These are phyloP conservation scores for Epichloe aotearoae DNA, from an alignment of 2,329 filamentous ascomycete species.

Conservation along the genomic window DNA sequence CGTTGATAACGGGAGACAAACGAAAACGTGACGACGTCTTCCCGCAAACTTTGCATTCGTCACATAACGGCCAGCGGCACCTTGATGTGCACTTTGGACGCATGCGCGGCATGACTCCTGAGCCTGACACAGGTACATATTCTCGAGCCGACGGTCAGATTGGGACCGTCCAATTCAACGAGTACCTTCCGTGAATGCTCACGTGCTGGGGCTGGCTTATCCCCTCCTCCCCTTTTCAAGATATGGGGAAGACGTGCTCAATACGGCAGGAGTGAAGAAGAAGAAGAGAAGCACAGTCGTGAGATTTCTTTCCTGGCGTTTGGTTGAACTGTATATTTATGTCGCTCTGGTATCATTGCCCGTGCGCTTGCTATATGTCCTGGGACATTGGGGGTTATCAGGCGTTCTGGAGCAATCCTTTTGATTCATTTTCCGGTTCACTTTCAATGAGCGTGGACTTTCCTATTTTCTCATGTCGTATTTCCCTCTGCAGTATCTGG, in stretches of 20 bases:
- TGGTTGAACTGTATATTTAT: background rate
- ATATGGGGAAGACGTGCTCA: too few relatives aligned
- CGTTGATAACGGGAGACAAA: slow-evolving; percentile 20
- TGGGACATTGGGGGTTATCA: background rate
- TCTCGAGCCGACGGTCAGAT: slow-evolving; percentile 22
- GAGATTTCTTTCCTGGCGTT: background rate
- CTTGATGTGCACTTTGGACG: slow-evolving; percentile 19
- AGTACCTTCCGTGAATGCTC: slow-evolving; percentile 10
- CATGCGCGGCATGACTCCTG: slow-evolving; percentile 13
- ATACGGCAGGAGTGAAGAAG: too few relatives aligned
- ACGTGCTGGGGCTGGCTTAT: background rate
- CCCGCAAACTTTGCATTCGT: slow-evolving; percentile 16
- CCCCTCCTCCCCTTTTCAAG: background rate
- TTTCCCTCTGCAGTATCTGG: background rate
- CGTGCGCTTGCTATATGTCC: background rate
- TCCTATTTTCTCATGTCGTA: background rate
- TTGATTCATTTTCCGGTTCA: background rate
- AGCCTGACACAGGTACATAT: slow-evolving; percentile 20
- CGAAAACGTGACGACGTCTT: slow-evolving; percentile 25
- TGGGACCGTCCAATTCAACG: slow-evolving; percentile 18
- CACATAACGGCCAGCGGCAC: slow-evolving; percentile 26
- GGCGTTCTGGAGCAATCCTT: background rate
- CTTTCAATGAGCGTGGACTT: background rate
- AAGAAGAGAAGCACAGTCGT: background rate
- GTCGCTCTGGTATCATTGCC: background rate